These are phyloP conservation scores for Colletotrichum shisoi DNA, from an alignment of 2,329 filamentous ascomycete genomes.

Conservation along the genomic window DNA sequence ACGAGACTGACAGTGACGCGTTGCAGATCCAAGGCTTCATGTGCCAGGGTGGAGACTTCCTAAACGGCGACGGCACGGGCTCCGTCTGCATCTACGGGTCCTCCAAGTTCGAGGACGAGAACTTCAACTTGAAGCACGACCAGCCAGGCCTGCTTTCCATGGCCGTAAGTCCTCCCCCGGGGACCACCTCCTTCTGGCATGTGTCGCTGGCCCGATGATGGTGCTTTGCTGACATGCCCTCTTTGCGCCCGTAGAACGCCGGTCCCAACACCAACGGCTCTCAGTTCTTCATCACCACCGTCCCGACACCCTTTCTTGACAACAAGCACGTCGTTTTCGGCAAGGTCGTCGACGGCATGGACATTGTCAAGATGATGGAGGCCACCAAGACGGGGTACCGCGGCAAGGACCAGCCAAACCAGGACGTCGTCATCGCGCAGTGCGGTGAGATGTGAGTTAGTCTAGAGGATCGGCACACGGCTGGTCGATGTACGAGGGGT, in stretches of 20 bases:
- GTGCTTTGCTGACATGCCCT: not conserved
- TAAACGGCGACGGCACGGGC: slow-evolving; percentile 91
- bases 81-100: slow-evolving; percentile 87
- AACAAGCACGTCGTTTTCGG: slow-evolving; percentile 96
- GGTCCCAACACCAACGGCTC: slow-evolving; percentile 92
- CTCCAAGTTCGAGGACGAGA: slow-evolving; percentile 87
- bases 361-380: slow-evolving; percentile 92
- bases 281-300: slow-evolving; percentile 97
- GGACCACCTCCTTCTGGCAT: slow-evolving; percentile 10
- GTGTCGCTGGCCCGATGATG: not conserved
- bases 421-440: slow-evolving; percentile 84
- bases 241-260: slow-evolving; percentile 69
- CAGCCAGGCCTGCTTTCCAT: slow-evolving; percentile 84
- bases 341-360: slow-evolving; percentile 86
- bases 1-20: not conserved
- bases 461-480: not conserved
- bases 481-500: not conserved
- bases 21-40: slow-evolving; percentile 90
- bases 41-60: slow-evolving; percentile 96
- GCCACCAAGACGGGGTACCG: slow-evolving; percentile 80
- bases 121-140: slow-evolving; percentile 82
- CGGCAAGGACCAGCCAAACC: slow-evolving; percentile 79
- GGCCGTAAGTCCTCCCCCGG: slow-evolving; percentile 70
- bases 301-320: slow-evolving; percentile 85
- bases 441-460: slow-evolving; percentile 85